Evolutionary conservation across 2,329 filamentous ascomycete species (phyloP).

Genomic region (Scedosporium minutisporum): DNA sequence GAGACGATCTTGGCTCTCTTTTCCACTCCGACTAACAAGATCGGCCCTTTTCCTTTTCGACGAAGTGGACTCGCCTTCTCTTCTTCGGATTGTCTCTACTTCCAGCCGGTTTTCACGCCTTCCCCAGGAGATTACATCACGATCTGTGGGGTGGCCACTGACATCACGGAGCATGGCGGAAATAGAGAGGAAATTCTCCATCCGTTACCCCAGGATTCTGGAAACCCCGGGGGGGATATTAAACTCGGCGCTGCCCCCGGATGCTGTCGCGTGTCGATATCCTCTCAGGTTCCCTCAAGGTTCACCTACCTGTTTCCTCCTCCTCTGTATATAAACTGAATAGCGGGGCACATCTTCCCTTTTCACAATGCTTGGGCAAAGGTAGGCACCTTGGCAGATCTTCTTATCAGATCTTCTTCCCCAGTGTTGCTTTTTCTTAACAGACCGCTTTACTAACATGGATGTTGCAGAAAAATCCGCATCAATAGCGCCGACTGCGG

Average conservation of each 20-base stretch:
- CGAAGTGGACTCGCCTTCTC: too few relatives aligned
- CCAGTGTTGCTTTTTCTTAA: background rate
- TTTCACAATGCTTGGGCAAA: background rate
- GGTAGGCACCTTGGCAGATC: background rate
- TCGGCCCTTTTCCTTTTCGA: background rate
- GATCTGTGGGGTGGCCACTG: background rate
- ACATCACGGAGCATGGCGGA: background rate
- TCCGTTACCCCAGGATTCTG: background rate
- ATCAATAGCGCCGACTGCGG: conserved; percentile 33
- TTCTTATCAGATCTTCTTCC: background rate
- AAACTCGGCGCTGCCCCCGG: background rate
- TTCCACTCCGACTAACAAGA: background rate
- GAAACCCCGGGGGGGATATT: background rate
- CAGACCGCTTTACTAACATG: background rate
- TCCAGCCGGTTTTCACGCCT: background rate
- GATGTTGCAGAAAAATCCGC: conserved; percentile 23
- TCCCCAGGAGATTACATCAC: background rate
- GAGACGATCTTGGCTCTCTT: background rate
- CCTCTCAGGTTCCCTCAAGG: background rate
- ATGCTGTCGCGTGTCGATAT: background rate
- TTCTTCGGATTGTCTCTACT: too few relatives aligned
- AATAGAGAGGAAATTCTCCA: background rate
- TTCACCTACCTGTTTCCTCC: background rate
- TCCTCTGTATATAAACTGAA: background rate
- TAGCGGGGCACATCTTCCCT: background rate